Conservation (phyloP, 164 flowering plant genomes). For the Macadamia integrifolia region DNA sequence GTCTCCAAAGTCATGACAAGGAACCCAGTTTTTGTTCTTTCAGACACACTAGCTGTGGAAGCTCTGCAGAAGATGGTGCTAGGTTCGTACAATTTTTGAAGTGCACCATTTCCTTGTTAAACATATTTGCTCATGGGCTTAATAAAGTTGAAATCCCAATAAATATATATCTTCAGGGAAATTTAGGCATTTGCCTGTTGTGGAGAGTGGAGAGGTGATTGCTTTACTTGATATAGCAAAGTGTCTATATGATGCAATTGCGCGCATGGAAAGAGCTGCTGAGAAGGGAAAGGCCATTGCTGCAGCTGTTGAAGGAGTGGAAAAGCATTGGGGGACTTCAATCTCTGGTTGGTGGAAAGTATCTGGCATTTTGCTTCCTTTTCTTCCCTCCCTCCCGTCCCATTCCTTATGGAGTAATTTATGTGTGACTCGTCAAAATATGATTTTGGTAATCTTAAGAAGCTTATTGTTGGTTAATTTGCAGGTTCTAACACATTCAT, state of each 20-base stretch:
- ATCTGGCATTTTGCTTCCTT: not conserved
- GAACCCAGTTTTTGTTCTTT: constrained; percentile 89
- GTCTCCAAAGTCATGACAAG: constrained; percentile 97
- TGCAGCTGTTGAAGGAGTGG: constrained; percentile 99
- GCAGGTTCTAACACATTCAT: constrained; percentile 83
- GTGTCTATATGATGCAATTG: constrained; percentile 98
- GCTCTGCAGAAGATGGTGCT: constrained; percentile 99
- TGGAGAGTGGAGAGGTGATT: constrained; percentile 95
- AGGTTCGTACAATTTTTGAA: constrained; percentile 39
- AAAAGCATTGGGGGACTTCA: constrained; percentile 85
- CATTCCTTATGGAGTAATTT: not conserved
- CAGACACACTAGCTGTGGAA: constrained; percentile 97
- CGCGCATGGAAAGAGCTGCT: constrained; percentile 97
- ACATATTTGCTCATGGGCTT: not conserved
- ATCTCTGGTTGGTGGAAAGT: constrained; percentile 51
- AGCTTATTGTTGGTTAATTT: constrained; percentile 6
- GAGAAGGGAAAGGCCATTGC: constrained; percentile 99
- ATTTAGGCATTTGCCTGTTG: constrained; percentile 97
- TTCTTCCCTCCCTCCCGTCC: not conserved
- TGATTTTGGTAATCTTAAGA: not conserved
- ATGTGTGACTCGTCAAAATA: not conserved
- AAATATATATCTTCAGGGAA: constrained; percentile 51
- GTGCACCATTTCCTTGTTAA: not conserved
- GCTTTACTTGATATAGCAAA: constrained; percentile 96
- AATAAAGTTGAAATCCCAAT: not conserved